These are phyloP conservation scores for Russula vinacea DNA, from an alignment of 768 basidiomycete species.

Conservation along the genomic window DNA sequence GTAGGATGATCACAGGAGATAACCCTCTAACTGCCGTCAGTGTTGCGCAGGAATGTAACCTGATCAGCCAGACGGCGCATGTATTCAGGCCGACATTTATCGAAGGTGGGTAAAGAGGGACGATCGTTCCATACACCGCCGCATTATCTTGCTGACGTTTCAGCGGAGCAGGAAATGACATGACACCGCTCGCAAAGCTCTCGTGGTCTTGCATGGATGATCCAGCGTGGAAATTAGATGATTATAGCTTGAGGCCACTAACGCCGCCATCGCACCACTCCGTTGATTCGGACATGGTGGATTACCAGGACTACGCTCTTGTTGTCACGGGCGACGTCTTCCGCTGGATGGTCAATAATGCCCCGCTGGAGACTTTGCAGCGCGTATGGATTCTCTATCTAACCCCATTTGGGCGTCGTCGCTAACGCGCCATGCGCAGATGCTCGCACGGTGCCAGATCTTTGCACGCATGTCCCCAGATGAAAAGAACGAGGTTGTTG, in stretches of 20 bases:
- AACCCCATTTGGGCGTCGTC: background rate
- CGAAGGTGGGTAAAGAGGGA: conserved; percentile 48
- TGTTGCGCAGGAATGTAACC: conserved; percentile 88
- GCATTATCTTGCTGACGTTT: background rate
- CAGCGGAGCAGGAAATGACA: conserved; percentile 48
- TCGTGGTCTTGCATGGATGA: conserved; percentile 96
- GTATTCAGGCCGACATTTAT: conserved; percentile 83
- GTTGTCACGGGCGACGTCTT: conserved; percentile 95
- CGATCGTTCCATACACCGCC: background rate
- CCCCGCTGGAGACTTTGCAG: conserved; percentile 89
- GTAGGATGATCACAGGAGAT: conserved; percentile 98
- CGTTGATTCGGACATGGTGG: conserved; percentile 66
- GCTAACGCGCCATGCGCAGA: conserved; percentile 46
- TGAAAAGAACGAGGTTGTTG: conserved; percentile 98
- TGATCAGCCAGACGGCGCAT: conserved; percentile 85
- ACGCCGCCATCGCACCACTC: conserved; percentile 66
- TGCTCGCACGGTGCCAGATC: conserved; percentile 95
- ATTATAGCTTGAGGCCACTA: conserved; percentile 81
- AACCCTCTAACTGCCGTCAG: conserved; percentile 96
- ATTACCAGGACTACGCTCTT: conserved; percentile 84
- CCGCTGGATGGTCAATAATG: conserved; percentile 96
- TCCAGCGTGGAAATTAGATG: conserved; percentile 75
- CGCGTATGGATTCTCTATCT: conserved; percentile 51
- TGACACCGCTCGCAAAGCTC: conserved; percentile 55
- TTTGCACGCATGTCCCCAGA: conserved; percentile 99